These are phyloP conservation scores for Cicer judaicum DNA, from an alignment of 306 rosid species.

Conservation along the genomic window DNA sequence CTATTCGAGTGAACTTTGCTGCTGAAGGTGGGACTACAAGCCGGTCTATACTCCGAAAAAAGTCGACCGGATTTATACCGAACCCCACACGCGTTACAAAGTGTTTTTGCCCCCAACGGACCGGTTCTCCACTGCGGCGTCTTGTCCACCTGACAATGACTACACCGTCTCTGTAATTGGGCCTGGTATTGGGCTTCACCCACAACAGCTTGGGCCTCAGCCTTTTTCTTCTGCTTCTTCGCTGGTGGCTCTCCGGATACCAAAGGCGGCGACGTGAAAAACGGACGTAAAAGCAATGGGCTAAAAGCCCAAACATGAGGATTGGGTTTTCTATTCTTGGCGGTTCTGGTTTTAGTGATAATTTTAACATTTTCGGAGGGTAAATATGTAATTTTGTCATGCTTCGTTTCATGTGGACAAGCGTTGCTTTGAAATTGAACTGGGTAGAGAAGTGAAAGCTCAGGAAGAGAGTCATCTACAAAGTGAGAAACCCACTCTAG, in stretches of 20 bases:
- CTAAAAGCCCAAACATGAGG: conserved; percentile 42
- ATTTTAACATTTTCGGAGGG: conserved; percentile 41
- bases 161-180: conserved; percentile 76
- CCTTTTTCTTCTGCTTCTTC: conserved; percentile 69
- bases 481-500: conserved; percentile 94
- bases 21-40: conserved; percentile 86
- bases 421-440: conserved; percentile 38
- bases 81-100: conserved; percentile 96
- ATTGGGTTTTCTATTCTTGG: conserved; percentile 47
- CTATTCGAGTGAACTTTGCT: conserved; percentile 78
- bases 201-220: conserved; percentile 52
- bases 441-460: conserved; percentile 57
- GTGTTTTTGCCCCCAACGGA: conserved; percentile 82
- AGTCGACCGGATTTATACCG: conserved; percentile 93
- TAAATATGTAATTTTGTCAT: conserved; percentile 45
- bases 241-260: conserved; percentile 52
- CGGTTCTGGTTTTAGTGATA: conserved; percentile 64
- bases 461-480: conserved; percentile 80
- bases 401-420: conserved; percentile 48
- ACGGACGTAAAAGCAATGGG: conserved; percentile 46
- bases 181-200: conserved; percentile 42
- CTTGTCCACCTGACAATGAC: conserved; percentile 86
- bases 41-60: conserved; percentile 93
- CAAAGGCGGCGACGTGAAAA: conserved; percentile 50
- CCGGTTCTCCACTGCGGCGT: conserved; percentile 99